These are phyloP conservation scores for Klebsormidium nitens DNA, from an alignment of 139 green algal genomes.

Conservation along the genomic window DNA sequence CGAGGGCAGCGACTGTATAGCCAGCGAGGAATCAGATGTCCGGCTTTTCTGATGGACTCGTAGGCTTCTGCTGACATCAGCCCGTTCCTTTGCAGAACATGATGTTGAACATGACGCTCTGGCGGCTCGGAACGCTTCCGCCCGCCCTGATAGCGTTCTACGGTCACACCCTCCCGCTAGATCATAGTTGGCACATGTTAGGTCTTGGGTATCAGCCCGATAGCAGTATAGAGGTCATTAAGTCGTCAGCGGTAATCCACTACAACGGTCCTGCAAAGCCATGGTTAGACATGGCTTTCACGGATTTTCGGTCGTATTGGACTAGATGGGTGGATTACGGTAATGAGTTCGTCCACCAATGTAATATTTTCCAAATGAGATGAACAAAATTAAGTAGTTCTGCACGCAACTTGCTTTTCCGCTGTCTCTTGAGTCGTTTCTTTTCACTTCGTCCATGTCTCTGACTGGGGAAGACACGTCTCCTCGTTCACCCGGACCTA, in stretches of 20 bases:
- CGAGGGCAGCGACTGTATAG: too few species aligned
- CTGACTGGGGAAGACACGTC: too few species aligned
- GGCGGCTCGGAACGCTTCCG: slow-evolving; percentile 23
- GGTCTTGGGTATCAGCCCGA: slow-evolving; percentile 30
- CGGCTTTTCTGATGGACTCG: too few species aligned
- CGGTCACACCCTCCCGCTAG: slow-evolving; percentile 8
- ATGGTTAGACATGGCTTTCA: slow-evolving; percentile 36
- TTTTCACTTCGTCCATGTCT: too few species aligned
- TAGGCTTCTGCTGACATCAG: too few species aligned
- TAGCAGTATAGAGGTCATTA: slow-evolving; percentile 9
- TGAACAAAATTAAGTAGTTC: too few species aligned
- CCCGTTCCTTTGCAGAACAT: slow-evolving; percentile 38
- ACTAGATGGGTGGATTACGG: slow-evolving; percentile 27
- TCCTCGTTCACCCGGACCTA: too few species aligned
- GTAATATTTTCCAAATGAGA: too few species aligned
- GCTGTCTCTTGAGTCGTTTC: too few species aligned
- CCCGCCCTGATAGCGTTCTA: slow-evolving; percentile 28
- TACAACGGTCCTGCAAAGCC: slow-evolving; percentile 32
- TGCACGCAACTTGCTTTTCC: too few species aligned
- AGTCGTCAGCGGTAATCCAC: slow-evolving; percentile 28
- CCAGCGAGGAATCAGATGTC: too few species aligned
- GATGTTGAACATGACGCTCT: slow-evolving; percentile 16
- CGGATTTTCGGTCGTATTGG: slow-evolving; percentile 27
- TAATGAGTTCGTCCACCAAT: slow-evolving; percentile 30
- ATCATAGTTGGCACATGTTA: slow-evolving; percentile 27